Base-by-base conservation (phyloP, 345 rosid species). In the Mercurialis annua region DNA sequence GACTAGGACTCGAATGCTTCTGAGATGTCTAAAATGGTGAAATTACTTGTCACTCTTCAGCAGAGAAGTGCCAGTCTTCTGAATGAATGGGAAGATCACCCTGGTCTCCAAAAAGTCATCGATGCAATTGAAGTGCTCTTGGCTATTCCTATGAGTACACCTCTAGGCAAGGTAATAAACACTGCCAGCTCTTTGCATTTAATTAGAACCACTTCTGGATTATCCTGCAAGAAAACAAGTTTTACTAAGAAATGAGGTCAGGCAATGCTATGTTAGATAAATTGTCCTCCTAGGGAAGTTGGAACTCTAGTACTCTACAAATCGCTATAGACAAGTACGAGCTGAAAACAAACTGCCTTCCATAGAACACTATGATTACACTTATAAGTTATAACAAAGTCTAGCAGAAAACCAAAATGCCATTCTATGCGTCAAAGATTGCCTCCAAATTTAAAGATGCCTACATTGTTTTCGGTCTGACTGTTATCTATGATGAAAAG, bases 31-130 rank as follows among this genome's bases (percentile, higher is more conserved):
- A 81, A 81, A 77, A 94, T 94, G 95, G 94, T 86, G 64, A 80
- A 83, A 73, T 59, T 82, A 64, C 96, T 94, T 62, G 27, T 67
- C 44, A 33, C 70, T 38, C 85, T 94, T 73, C 82, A 73, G 67
- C 70, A 55, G 50, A 77, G 64, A 69, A 76, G 86, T 72, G n/a
- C 20, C 67, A 65, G 79, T 50, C 86, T 89, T 64, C 53, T 86
- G 73, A 75, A 62, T 44, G 90, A 89, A 75, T 84, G 82, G 83
- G 99, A 90, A 77, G 96, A 86, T 65, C 86, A 89, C 81, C 86
- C 87, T 64, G 91, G 86, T 75, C 95, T 94, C 68, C 90, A 79
- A 59, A 85, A 83, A 76, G 82, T 94, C 65, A 68, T 82, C 76
- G 87, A 89, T 82, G 75, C 85, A 53, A 73, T 82, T 68, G 78